A percentile compares a stretch with the other conserved stretches of the same genome.
Evolutionary conservation across 495 filamentous ascomycete species (phyloP).

Genomic region (Halenospora varia): DNA sequence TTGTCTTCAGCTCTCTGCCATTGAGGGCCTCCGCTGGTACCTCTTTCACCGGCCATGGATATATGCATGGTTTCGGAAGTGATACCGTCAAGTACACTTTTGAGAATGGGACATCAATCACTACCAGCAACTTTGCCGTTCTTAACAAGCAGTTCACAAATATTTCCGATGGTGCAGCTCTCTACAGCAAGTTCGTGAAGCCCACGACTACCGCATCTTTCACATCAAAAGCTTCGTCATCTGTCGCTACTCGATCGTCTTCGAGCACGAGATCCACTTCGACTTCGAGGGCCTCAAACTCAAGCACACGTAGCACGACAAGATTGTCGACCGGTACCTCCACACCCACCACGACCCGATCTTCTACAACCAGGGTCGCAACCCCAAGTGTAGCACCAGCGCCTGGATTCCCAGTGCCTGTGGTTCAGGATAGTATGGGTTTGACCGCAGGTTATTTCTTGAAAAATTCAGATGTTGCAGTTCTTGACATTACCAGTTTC

Average conservation of each 20-base stretch:
- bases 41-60: not conserved
- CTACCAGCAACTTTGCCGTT: conserved; percentile 2
- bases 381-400: not conserved
- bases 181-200: not conserved
- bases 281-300: no score
- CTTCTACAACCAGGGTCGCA: no score
- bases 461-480: conserved; percentile 1
- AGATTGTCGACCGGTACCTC: no score
- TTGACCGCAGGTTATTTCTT: conserved; percentile 6
- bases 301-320: not conserved
- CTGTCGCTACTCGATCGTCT: no score
- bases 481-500: conserved; percentile 1
- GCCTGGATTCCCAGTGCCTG: conserved; percentile 2
- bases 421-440: not conserved
- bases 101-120: not conserved
- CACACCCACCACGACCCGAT: not conserved
- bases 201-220: not conserved
- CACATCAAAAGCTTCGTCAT: no score
- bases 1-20: not conserved
- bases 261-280: no score
- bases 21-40: no score
- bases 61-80: not conserved
- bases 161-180: not conserved
- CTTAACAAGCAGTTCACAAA: not conserved
- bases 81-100: not conserved